Percentiles rank a stretch among this genome's conserved stretches.
phyloP scores from a whole-genome alignment of 2,329 filamentous ascomycete species.

The Cordyceps tenuipes region DNA sequence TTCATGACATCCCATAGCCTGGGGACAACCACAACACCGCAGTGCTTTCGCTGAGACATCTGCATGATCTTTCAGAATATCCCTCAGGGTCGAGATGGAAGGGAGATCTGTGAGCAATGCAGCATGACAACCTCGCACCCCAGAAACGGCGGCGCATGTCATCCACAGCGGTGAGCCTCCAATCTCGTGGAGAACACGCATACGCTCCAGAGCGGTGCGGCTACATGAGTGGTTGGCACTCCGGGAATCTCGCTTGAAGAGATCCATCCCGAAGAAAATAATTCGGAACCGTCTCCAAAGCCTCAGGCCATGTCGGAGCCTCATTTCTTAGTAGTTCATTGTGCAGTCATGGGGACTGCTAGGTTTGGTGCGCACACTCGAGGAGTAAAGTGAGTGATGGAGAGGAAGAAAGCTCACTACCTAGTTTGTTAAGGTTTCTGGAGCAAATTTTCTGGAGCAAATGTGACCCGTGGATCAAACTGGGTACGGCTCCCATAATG shows the following conservation, averaged over 20 bases:
- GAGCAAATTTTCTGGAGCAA: background rate
- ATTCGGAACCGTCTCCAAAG: background rate
- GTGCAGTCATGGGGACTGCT: background rate
- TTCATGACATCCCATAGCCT: background rate
- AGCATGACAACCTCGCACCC: background rate
- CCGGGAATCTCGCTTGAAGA: background rate
- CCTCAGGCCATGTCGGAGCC: background rate
- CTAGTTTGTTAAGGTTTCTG: background rate
- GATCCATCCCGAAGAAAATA: slow-evolving; percentile 4
- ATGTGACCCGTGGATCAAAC: background rate
- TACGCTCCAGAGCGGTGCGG: background rate
- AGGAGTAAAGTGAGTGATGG: no score
- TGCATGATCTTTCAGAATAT: background rate
- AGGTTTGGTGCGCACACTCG: no score
- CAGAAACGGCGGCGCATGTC: background rate
- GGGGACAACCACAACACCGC: background rate
- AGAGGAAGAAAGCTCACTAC: background rate
- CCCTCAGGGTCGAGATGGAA: background rate
- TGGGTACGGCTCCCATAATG: background rate
- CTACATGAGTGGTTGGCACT: background rate
- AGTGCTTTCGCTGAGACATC: background rate
- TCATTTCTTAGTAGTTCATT: background rate
- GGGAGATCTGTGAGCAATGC: background rate
- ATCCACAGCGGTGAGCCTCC: background rate
- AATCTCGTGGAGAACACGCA: background rate